Conservation (phyloP, 1,284 basidiomycete genomes). For the Meripilus lineatus region DNA sequence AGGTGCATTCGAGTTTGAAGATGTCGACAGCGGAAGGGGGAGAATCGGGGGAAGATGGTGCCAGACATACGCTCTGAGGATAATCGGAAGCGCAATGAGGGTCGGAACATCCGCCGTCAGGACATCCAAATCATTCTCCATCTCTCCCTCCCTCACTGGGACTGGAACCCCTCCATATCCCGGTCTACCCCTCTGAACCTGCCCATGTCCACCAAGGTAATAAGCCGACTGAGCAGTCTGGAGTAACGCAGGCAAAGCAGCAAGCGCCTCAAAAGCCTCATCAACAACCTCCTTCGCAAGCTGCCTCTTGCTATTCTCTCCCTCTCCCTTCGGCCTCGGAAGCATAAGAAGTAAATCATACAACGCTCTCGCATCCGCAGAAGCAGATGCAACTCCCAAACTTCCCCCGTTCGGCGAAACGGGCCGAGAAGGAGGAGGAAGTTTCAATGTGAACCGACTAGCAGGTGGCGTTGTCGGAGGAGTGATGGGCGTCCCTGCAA, state of each 20-base stretch:
- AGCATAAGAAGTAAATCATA: slow-evolving; percentile 54
- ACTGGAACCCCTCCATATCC: too few species aligned
- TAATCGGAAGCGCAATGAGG: slow-evolving; percentile 62
- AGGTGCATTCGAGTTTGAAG: background rate
- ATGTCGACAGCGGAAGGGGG: background rate
- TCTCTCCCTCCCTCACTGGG: too few species aligned
- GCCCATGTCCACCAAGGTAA: background rate
- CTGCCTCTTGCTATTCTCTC: slow-evolving; percentile 35
- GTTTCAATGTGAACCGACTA: slow-evolving; percentile 59
- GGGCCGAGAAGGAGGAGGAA: slow-evolving; percentile 64
- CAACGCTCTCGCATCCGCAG: slow-evolving; percentile 54
- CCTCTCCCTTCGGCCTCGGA: slow-evolving; percentile 66
- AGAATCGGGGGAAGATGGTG: slow-evolving; percentile 2
- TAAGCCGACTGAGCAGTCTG: slow-evolving; percentile 47
- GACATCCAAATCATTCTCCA: slow-evolving; percentile 35
- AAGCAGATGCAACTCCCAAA: slow-evolving; percentile 33
- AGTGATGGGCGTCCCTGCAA: slow-evolving; percentile 24
- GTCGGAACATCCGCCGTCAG: slow-evolving; percentile 62
- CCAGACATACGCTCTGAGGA: slow-evolving; percentile 41
- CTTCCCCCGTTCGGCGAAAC: slow-evolving; percentile 44
- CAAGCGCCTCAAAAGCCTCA: slow-evolving; percentile 64
- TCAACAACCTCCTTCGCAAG: slow-evolving; percentile 72
- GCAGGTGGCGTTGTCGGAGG: slow-evolving; percentile 56
- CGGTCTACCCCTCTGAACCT: background rate
- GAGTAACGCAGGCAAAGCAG: slow-evolving; percentile 51